Conservation (phyloP, 805 yeast genomes). For the Ogataea paraovalis region DNA sequence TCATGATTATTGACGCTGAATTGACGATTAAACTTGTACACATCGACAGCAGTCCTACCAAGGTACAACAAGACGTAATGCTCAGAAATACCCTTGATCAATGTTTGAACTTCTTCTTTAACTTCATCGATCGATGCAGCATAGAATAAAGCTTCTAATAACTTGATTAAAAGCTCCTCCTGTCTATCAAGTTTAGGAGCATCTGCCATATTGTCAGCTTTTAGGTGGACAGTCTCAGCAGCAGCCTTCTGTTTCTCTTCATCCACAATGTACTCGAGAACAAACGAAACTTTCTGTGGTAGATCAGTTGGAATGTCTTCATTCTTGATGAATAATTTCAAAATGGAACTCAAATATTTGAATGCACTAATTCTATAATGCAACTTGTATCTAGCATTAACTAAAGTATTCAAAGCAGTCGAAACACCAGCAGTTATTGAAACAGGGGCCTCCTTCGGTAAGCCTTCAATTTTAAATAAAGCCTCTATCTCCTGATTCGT, state of each 20-base stretch:
- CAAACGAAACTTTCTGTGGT: slow-evolving; percentile 42
- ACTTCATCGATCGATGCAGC: slow-evolving; percentile 73
- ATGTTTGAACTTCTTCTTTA: slow-evolving; percentile 56
- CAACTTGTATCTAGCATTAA: slow-evolving; percentile 56
- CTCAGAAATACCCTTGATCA: slow-evolving; percentile 65
- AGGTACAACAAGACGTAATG: slow-evolving; percentile 79
- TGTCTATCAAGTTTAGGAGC: slow-evolving; percentile 49
- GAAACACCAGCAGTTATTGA: slow-evolving; percentile 80
- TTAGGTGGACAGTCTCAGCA: slow-evolving; percentile 19
- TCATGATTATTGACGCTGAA: slow-evolving; percentile 78
- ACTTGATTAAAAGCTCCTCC: slow-evolving; percentile 58
- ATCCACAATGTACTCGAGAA: slow-evolving; percentile 41
- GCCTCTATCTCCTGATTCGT: slow-evolving; percentile 68
- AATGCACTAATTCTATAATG: slow-evolving; percentile 78
- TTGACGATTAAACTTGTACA: slow-evolving; percentile 59
- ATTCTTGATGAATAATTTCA: slow-evolving; percentile 64
- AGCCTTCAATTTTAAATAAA: slow-evolving; percentile 65
- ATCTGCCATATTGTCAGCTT: slow-evolving; percentile 44
- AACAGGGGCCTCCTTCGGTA: slow-evolving; percentile 57
- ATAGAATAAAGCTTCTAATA: slow-evolving; percentile 69
- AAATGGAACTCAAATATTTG: slow-evolving; percentile 60
- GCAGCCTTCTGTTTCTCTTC: slow-evolving; percentile 23
- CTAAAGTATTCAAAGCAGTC: slow-evolving; percentile 71
- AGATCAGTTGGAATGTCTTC: slow-evolving; percentile 44
- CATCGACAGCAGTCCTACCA: slow-evolving; percentile 66